Evolutionary conservation across 257 asterid species (phyloP).

Genomic region (Solanum medicagineum): DNA sequence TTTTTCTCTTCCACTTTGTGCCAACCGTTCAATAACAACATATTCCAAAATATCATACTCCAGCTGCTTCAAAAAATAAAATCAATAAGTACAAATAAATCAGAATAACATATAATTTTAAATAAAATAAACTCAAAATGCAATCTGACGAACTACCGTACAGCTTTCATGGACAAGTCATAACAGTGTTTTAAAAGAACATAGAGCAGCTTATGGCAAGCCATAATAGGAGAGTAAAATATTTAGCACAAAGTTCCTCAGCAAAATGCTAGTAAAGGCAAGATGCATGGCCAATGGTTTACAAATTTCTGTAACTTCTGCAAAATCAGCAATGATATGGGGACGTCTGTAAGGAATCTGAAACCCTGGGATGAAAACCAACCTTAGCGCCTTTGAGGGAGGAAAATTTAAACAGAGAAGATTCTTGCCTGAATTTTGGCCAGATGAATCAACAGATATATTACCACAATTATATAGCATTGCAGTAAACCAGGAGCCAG

Average conservation of each 20-base stretch:
- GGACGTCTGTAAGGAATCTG: not conserved
- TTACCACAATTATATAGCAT: not conserved
- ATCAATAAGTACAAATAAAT: not conserved
- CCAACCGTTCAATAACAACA: conserved; percentile 97
- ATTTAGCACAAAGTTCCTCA: not conserved
- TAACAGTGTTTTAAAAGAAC: not conserved
- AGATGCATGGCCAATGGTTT: not conserved
- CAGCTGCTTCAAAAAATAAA: conserved; percentile 43
- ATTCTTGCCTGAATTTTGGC: not conserved
- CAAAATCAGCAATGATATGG: not conserved
- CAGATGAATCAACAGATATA: not conserved
- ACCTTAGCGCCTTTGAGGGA: not conserved
- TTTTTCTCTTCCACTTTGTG: conserved; percentile 96
- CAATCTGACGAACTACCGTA: not conserved
- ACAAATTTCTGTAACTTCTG: not conserved
- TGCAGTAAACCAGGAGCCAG: not conserved
- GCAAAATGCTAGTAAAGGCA: not conserved
- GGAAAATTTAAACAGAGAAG: not conserved
- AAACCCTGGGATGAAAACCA: not conserved
- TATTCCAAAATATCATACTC: conserved; percentile 98
- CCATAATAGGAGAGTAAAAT: not conserved
- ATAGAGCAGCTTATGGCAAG: not conserved
- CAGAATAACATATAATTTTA: not conserved
- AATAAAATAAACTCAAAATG: not conserved
- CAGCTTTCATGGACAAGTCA: not conserved